Evolutionary conservation across 495 filamentous ascomycete genomes (phyloP).

Genomic region (Penicillium atrosanguineum): DNA sequence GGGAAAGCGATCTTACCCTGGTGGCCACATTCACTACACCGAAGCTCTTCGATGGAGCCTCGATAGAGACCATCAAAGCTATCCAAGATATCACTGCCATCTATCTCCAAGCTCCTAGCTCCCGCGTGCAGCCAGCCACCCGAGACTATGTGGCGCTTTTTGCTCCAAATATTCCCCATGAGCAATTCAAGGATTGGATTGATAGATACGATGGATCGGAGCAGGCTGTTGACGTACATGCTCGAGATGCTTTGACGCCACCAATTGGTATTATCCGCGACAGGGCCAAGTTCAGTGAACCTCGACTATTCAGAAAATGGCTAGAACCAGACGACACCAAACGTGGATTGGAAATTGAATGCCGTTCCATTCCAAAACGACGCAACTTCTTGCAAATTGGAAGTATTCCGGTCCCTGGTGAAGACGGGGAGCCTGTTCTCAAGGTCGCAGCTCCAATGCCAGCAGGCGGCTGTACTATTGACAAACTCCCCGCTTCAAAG

Average conservation of each 20-base stretch:
- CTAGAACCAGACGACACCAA: conserved; percentile 2
- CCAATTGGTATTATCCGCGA: conserved; percentile 34
- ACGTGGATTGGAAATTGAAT: conserved; percentile 27
- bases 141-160: conserved; percentile 46
- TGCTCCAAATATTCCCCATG: conserved; percentile 21
- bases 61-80: conserved; percentile 11
- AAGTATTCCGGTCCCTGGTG: conserved; percentile 8
- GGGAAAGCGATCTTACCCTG: conserved; percentile 45
- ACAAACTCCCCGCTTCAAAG: conserved; percentile 58
- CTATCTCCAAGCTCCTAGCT: conserved; percentile 48
- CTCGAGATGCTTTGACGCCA: not conserved
- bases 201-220: conserved; percentile 20
- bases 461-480: conserved; percentile 37
- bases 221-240: conserved; percentile 21
- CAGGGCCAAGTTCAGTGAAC: conserved; percentile 23
- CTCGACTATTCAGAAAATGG: conserved; percentile 32
- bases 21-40: conserved; percentile 33
- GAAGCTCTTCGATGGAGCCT: conserved; percentile 6
- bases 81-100: conserved; percentile 46
- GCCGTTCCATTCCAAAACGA: conserved; percentile 25
- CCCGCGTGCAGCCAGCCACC: conserved; percentile 29
- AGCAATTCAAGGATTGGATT: conserved; percentile 26
- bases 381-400: conserved; percentile 32
- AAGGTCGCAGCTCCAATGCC: conserved; percentile 22
- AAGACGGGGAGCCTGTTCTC: conserved; percentile 8